Evolutionary conservation across 495 filamentous ascomycete species (phyloP).

Genomic region (Talaromyces proteolyticus): DNA sequence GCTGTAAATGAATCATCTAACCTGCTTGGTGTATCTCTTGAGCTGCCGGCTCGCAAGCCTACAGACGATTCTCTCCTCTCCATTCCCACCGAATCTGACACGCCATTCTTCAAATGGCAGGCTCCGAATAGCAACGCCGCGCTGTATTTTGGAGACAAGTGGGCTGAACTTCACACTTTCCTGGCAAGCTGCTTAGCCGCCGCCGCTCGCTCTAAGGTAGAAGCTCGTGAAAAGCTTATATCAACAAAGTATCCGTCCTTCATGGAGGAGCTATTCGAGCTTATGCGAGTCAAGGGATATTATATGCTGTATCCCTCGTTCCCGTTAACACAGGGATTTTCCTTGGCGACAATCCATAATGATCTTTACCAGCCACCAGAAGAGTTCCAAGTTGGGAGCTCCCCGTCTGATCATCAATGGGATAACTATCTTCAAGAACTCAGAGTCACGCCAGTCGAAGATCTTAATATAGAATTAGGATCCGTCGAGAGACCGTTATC

Average conservation of each 20-base stretch:
- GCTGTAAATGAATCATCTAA: conserved; percentile 36
- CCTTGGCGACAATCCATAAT: conserved; percentile 62
- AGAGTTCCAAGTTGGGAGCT: conserved; percentile 33
- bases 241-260: conserved; percentile 66
- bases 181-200: conserved; percentile 49
- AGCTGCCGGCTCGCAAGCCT: conserved; percentile 54
- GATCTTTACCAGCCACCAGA: conserved; percentile 68
- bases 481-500: conserved; percentile 15
- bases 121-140: conserved; percentile 73
- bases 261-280: conserved; percentile 68
- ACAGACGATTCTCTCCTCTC: conserved; percentile 51
- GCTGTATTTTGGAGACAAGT: conserved; percentile 76
- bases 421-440: conserved; percentile 8
- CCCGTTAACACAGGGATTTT: conserved; percentile 26
- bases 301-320: conserved; percentile 66
- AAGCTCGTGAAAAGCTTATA: conserved; percentile 24
- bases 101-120: conserved; percentile 71
- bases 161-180: conserved; percentile 74
- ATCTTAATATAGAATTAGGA: conserved; percentile 1
- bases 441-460: conserved; percentile 4
- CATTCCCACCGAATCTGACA: conserved; percentile 35
- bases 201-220: neutral
- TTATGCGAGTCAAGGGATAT: conserved; percentile 68
- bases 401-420: neutral
- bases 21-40: conserved; percentile 70